Evolutionary conservation across 345 rosid genomes (phyloP).

Genomic region (Eucalyptus curtisii): DNA sequence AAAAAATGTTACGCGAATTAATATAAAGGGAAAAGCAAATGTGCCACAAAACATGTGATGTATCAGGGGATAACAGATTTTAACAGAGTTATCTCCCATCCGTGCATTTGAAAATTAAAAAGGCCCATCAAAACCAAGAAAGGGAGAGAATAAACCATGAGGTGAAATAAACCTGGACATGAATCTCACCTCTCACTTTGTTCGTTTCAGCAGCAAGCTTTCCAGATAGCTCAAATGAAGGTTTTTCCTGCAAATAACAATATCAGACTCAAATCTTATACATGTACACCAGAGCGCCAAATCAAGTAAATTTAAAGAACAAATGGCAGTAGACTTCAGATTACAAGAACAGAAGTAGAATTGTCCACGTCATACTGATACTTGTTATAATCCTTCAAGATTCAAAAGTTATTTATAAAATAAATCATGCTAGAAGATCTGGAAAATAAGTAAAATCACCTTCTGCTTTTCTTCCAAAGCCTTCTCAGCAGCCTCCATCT

Average conservation of each 20-base stretch:
- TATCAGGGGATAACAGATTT: not conserved
- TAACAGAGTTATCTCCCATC: not conserved
- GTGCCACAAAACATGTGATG: not conserved
- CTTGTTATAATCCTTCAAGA: not conserved
- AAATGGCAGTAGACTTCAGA: not conserved
- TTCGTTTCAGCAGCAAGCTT: constrained; percentile 97
- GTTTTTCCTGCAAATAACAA: constrained; percentile 44
- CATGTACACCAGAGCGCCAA: not conserved
- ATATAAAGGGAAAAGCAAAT: not conserved
- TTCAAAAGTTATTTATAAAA: not conserved
- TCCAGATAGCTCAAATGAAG: constrained; percentile 93
- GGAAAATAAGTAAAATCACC: constrained; percentile 12
- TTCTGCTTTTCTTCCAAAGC: constrained; percentile 74
- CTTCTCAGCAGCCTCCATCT: constrained; percentile 86
- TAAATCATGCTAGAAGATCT: not conserved
- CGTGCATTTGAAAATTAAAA: not conserved
- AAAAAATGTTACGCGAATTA: not conserved
- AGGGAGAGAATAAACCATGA: not conserved
- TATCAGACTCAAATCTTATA: not conserved
- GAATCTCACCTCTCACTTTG: constrained; percentile 60
- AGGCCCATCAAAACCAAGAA: not conserved
- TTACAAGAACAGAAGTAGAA: not conserved
- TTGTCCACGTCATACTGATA: not conserved
- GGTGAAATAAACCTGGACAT: not conserved
- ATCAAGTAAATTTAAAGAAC: not conserved